These are phyloP conservation scores for Colletotrichum spinosum DNA, from an alignment of 2,329 filamentous ascomycete genomes.

Conservation along the genomic window DNA sequence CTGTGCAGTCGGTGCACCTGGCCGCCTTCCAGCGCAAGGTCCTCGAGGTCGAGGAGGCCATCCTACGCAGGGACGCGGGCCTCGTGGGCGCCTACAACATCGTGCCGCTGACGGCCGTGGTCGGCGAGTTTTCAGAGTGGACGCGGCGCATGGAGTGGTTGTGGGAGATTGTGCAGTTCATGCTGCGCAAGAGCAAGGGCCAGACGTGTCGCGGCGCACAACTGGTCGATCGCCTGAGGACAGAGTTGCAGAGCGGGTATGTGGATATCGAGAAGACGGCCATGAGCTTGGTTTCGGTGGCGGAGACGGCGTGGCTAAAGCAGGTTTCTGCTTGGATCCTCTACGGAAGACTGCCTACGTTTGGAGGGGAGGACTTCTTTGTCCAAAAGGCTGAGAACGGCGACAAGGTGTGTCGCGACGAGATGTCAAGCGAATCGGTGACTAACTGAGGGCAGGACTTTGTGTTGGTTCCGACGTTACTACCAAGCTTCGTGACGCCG, in stretches of 20 bases:
- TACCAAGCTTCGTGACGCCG: conserved; percentile 83
- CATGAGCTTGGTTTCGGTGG: conserved; percentile 77
- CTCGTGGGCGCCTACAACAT: conserved; percentile 93
- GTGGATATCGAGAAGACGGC: conserved; percentile 85
- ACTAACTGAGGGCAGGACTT: conserved; percentile 61
- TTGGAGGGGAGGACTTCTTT: conserved; percentile 89
- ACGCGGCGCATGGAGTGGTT: conserved; percentile 87
- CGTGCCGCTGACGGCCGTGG: conserved; percentile 87
- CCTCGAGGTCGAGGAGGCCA: conserved; percentile 82
- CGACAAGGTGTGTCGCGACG: conserved; percentile 51
- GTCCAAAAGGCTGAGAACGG: conserved; percentile 65
- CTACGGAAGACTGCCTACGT: conserved; percentile 84
- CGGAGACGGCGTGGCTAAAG: conserved; percentile 91
- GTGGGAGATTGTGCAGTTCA: conserved; percentile 77
- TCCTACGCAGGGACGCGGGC: conserved; percentile 80
- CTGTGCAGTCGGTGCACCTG: conserved; percentile 80
- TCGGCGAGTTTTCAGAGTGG: conserved; percentile 90
- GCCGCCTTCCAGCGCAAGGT: conserved; percentile 85
- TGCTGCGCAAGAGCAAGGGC: conserved; percentile 59
- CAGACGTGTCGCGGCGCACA: conserved; percentile 72
- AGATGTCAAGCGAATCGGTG: conserved; percentile 30
- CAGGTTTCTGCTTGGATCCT: conserved; percentile 92
- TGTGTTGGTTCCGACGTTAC: conserved; percentile 65
- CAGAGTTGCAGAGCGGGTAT: conserved; percentile 88
- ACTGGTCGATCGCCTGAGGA: conserved; percentile 81